phyloP scores from a whole-genome alignment of 306 rosid species.

The Cucurbita maxima region DNA sequence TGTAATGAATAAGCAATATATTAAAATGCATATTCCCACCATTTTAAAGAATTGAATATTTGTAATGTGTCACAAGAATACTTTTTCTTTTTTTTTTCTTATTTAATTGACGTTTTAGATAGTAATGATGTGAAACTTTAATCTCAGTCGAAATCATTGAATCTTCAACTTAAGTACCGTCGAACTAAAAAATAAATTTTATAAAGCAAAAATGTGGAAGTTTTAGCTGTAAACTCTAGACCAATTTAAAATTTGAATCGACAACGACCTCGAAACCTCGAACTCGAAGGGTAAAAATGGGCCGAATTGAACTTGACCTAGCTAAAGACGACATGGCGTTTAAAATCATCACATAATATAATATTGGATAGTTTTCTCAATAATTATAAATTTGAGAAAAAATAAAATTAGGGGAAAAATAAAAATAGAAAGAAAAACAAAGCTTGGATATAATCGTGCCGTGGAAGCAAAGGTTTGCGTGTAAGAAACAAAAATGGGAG shows the following conservation, averaged over 20 bases:
- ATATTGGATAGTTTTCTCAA: background rate
- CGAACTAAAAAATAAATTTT: no score
- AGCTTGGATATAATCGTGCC: background rate
- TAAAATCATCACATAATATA: background rate
- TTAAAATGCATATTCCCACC: background rate
- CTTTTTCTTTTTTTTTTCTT: background rate
- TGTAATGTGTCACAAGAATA: background rate
- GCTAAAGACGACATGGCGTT: background rate
- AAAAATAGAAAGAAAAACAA: background rate
- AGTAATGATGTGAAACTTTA: no score
- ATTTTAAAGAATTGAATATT: background rate
- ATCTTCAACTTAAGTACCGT: background rate
- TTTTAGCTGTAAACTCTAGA: no score
- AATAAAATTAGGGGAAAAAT: no score
- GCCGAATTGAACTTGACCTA: background rate
- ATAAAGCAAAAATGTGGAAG: no score
- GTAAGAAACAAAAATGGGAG: background rate
- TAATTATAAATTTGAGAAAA: background rate
- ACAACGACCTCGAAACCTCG: no score
- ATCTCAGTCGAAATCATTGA: no score
- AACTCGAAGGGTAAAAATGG: no score
- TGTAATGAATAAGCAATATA: background rate
- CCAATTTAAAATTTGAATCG: no score
- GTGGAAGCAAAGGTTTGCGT: background rate
- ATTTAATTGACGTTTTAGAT: background rate